phyloP scores from a whole-genome alignment of 176 grass and related monocot genomes.

The Cymbopogon citratus region DNA sequence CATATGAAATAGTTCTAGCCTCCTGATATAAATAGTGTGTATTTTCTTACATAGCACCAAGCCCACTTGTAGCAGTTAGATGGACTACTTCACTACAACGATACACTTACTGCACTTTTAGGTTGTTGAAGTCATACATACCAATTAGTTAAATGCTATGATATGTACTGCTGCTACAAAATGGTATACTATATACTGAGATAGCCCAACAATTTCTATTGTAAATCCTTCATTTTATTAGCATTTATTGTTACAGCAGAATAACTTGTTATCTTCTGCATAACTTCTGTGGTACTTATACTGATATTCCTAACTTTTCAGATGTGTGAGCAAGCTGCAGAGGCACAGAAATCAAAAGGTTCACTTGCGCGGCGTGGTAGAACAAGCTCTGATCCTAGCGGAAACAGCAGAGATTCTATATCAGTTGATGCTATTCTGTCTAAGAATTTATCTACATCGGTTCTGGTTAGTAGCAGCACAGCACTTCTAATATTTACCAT shows the following conservation, averaged over 20 bases:
- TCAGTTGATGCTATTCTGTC: slow-evolving; percentile 90
- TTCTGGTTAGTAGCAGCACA: slow-evolving; percentile 53
- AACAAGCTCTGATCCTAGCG: slow-evolving; percentile 68
- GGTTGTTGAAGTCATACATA: neutral
- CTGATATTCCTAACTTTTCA: slow-evolving; percentile 34
- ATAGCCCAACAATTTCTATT: neutral
- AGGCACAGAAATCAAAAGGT: slow-evolving; percentile 89
- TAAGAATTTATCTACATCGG: slow-evolving; percentile 54
- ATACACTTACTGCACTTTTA: neutral
- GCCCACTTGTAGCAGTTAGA: neutral
- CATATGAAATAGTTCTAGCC: neutral
- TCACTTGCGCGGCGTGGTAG: slow-evolving; percentile 64
- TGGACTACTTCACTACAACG: neutral
- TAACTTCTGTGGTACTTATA: slow-evolving; percentile 4
- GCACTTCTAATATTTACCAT: slow-evolving; percentile 21
- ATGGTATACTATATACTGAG: neutral
- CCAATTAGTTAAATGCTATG: slow-evolving; percentile 4
- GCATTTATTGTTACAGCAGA: neutral
- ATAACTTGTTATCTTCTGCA: slow-evolving; percentile 20
- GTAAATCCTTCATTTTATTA: neutral
- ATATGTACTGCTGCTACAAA: neutral
- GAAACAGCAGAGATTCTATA: slow-evolving; percentile 72
- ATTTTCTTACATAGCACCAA: neutral
- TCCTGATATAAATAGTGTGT: neutral
- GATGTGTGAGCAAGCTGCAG: slow-evolving; percentile 95